phyloP scores from a whole-genome alignment of 768 basidiomycete species.

The Guyanaporus albipodus region DNA sequence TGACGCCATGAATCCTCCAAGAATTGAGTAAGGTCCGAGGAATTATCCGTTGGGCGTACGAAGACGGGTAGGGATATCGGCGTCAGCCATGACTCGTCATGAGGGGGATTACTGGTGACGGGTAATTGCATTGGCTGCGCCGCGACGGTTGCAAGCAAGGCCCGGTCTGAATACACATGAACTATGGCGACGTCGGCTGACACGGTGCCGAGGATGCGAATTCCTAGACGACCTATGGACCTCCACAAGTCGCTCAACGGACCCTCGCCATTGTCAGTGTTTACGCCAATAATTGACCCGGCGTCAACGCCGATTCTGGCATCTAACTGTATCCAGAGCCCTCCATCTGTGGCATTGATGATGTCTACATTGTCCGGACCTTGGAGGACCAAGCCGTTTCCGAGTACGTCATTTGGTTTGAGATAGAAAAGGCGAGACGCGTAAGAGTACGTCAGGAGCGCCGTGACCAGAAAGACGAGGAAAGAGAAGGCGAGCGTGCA shows the following conservation, averaged over 20 bases:
- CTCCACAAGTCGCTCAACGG: constrained; percentile 54
- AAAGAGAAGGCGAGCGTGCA: constrained; percentile 50
- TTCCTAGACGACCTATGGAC: constrained; percentile 63
- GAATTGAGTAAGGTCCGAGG: constrained; percentile 46
- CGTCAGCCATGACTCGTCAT: constrained; percentile 55
- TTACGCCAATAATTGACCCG: constrained; percentile 55
- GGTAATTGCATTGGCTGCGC: constrained; percentile 51
- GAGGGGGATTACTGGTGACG: constrained; percentile 36
- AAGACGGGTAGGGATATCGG: constrained; percentile 47
- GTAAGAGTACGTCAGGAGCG: constrained; percentile 63
- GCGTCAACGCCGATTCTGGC: constrained; percentile 67
- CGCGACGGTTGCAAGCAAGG: constrained; percentile 45
- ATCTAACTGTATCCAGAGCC: constrained; percentile 54
- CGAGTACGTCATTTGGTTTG: constrained; percentile 56
- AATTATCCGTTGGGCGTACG: constrained; percentile 52
- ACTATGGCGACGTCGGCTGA: constrained; percentile 54
- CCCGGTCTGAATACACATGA: constrained; percentile 40
- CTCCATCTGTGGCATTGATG: constrained; percentile 58
- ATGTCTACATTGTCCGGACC: constrained; percentile 64
- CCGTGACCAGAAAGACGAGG: constrained; percentile 39
- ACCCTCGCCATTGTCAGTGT: constrained; percentile 41
- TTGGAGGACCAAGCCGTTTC: constrained; percentile 49
- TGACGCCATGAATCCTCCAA: constrained; percentile 54
- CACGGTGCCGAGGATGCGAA: constrained; percentile 51
- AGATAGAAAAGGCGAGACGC: constrained; percentile 50